Evolutionary conservation across 2,329 filamentous ascomycete species (phyloP).

Genomic region (Colletotrichum lini): DNA sequence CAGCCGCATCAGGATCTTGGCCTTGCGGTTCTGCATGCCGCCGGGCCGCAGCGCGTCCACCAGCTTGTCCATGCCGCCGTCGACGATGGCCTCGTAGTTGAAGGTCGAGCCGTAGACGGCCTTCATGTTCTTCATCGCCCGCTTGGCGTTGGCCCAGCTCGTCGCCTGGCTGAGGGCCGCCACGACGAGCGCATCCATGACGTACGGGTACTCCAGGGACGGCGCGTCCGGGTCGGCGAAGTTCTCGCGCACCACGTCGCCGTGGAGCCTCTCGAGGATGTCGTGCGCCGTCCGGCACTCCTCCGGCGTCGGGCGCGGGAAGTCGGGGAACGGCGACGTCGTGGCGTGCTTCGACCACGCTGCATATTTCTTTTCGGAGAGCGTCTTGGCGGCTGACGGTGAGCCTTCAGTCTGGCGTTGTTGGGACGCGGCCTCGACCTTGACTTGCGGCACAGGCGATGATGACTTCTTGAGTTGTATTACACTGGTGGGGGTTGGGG

Average conservation of each 20-base stretch:
- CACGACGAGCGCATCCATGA: conserved; percentile 30
- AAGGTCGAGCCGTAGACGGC: conserved; percentile 26
- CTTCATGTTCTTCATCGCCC: conserved; percentile 26
- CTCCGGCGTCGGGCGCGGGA: not conserved
- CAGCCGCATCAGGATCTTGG: conserved; percentile 26
- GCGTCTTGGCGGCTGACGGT: not conserved
- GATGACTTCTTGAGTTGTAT: not conserved
- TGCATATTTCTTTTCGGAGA: conserved; percentile 17
- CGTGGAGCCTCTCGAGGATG: conserved; percentile 22
- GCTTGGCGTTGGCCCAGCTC: conserved; percentile 32
- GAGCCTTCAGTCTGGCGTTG: not conserved
- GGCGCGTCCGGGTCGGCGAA: conserved; percentile 18
- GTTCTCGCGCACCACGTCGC: conserved; percentile 13
- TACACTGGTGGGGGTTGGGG: not conserved
- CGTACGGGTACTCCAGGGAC: not conserved
- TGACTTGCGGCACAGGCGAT: not conserved
- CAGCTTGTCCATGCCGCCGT: conserved; percentile 26
- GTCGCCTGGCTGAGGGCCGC: conserved; percentile 30
- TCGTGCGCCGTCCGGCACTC: conserved; percentile 7
- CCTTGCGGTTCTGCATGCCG: conserved; percentile 29
- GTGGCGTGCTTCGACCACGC: conserved; percentile 13
- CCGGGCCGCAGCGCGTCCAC: conserved; percentile 16
- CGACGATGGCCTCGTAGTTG: conserved; percentile 18
- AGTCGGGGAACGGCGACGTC: conserved; percentile 19
- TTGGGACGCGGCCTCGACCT: not conserved